These are phyloP conservation scores for Pseudonitzschia multistriata DNA, from an alignment of 108 stramenopile genomes.

Conservation along the genomic window DNA sequence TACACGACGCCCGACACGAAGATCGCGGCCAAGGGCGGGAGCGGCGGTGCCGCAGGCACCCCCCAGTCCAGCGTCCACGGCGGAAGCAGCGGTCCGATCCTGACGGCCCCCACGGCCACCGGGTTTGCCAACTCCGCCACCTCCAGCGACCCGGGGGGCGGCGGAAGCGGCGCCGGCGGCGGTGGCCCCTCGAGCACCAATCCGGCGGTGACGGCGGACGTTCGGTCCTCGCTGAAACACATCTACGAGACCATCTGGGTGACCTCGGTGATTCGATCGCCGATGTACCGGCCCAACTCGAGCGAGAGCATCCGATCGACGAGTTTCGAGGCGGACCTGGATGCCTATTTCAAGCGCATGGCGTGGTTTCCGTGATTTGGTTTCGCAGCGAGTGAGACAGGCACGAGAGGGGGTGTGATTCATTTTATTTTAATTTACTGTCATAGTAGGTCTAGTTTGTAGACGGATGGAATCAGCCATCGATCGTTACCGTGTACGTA, in stretches of 20 bases:
- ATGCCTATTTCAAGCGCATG: conserved; percentile 70
- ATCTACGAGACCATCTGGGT: conserved; percentile 89
- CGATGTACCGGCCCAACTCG: conserved; percentile 64
- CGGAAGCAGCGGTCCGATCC: background rate
- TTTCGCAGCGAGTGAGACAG: too few relatives aligned
- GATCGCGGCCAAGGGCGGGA: background rate
- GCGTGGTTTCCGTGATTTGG: conserved; percentile 81
- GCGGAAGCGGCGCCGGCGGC: background rate
- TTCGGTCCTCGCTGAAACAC: conserved; percentile 68
- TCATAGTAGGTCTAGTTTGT: too few relatives aligned
- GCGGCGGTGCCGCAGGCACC: background rate
- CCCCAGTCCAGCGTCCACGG: background rate
- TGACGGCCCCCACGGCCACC: background rate
- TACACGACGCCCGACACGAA: conserved; percentile 48
- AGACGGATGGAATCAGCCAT: too few relatives aligned
- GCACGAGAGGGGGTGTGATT: too few relatives aligned
- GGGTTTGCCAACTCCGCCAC: background rate
- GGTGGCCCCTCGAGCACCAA: conserved; percentile 15
- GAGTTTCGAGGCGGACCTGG: conserved; percentile 78
- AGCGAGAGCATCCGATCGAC: conserved; percentile 53
- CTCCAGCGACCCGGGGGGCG: too few relatives aligned
- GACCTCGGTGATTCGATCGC: conserved; percentile 76
- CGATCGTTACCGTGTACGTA: too few relatives aligned
- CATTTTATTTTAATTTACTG: too few relatives aligned
- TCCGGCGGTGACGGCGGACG: conserved; percentile 35